phyloP scores from a whole-genome alignment of 257 asterid species.

The Gynochthodes officinalis region DNA sequence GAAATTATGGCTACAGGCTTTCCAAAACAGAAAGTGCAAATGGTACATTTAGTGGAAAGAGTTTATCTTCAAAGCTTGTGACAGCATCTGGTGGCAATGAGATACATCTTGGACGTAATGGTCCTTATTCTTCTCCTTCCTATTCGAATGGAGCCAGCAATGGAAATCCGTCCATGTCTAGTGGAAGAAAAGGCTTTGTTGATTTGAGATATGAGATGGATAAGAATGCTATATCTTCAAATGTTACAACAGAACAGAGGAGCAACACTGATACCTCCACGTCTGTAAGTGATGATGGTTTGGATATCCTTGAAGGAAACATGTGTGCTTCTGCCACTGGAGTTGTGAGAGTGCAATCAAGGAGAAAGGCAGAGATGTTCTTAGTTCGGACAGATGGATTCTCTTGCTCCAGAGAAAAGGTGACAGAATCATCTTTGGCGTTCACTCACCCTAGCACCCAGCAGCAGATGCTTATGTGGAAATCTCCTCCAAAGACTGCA shows the following conservation, averaged over 20 bases:
- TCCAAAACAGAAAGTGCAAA: conserved; percentile 36
- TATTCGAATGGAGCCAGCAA: conserved; percentile 30
- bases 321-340: conserved; percentile 97
- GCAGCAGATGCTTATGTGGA: conserved; percentile 99
- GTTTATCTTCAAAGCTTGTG: conserved; percentile 29
- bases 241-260: conserved; percentile 28
- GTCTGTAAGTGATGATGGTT: conserved; percentile 55
- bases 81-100: conserved; percentile 24
- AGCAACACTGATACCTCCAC: conserved; percentile 41
- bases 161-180: conserved; percentile 25
- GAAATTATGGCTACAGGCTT: conserved; percentile 27
- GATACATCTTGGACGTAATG: conserved; percentile 33
- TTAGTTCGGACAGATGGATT: conserved; percentile 96
- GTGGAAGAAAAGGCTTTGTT: conserved; percentile 33
- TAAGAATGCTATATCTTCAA: conserved; percentile 25
- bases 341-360: conserved; percentile 93
- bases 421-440: conserved; percentile 93
- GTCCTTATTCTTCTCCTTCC: conserved; percentile 25
- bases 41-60: conserved; percentile 32
- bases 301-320: conserved; percentile 61
- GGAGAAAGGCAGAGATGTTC: conserved; percentile 99
- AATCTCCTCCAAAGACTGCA: conserved; percentile 89
- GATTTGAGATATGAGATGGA: conserved; percentile 34
- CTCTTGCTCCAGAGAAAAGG: conserved; percentile 93
- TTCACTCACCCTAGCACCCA: conserved; percentile 98